Base-by-base conservation (phyloP, 805 yeast species). In the Yarrowia divulgata region DNA sequence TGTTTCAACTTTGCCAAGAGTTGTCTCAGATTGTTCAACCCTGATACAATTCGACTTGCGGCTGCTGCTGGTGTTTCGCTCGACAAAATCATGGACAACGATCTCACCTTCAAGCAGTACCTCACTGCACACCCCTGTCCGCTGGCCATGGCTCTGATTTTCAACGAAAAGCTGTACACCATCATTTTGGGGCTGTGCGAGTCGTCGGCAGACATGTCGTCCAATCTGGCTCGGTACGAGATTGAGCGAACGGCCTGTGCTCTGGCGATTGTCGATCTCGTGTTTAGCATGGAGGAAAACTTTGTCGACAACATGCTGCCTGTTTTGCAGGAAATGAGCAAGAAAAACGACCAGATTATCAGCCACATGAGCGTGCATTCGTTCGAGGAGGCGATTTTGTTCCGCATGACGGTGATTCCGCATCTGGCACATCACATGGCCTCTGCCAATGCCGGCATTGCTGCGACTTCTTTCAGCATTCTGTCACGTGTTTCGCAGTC, bases 371-470 rank as follows among this genome's bases (percentile, higher is more conserved):
- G 57, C 18, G 62, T 66, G 1, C 52, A 84, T 14, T 84, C 90
- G 3, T 90, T 90, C 72, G 87, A 83, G 74, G 96, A 91, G 74
- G 88, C 93, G 0, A 79, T 93, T 9, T 78, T 90, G 32, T 87
- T 88, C 76, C 85, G 90, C 71, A 78, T 93, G n/a, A 85, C 92
- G 0, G 79, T 90, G 10, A 83, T 93, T 29, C 90, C 91, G 0
- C 90, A 90, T 71, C 76, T 93, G 55, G 90, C 95, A 0, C 78
- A 93, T 18, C 91, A 91, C 74, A 87, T 90, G 64, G 92, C 96
- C 0, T 80, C 87, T 0, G 76, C 82, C 5, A 81, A 87, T 69
- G 71, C 79, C 10, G 73, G 78, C 0, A 79, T 93, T 40, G 88
- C 95, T 0, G 77, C 79, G 0, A 75, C 78, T 3, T 81, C 94